These are phyloP conservation scores for Secale cereale DNA, from an alignment of 176 grass and related monocot genomes.

Conservation along the genomic window DNA sequence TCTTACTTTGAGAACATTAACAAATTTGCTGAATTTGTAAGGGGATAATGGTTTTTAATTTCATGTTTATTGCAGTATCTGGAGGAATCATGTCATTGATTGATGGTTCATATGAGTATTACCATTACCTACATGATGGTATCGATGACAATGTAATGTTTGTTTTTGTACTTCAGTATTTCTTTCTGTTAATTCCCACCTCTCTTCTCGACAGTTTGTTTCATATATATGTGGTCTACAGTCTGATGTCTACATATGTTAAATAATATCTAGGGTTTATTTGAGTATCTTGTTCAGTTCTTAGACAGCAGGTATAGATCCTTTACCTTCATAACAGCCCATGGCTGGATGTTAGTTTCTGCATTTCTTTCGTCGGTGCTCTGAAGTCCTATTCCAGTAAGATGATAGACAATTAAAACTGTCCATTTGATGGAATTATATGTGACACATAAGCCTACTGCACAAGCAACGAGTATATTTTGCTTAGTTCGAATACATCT, in stretches of 20 bases:
- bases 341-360: not conserved
- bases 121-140: constrained; percentile 83
- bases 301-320: not conserved
- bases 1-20: constrained; percentile 7
- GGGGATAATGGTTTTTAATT: constrained; percentile 19
- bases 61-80: constrained; percentile 68
- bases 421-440: not conserved
- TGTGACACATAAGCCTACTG: not conserved
- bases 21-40: not conserved
- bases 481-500: not conserved
- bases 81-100: constrained; percentile 71
- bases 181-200: not conserved
- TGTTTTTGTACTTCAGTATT: not conserved
- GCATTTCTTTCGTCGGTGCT: not conserved
- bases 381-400: not conserved
- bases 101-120: constrained; percentile 97
- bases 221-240: not conserved
- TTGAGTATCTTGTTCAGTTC: not conserved
- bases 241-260: not conserved
- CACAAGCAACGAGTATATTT: too few species aligned
- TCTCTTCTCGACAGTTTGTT: not conserved
- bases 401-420: not conserved
- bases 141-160: constrained; percentile 91
- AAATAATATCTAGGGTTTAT: not conserved
- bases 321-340: constrained; percentile 5